These are phyloP conservation scores for Daedaleopsis nitida DNA, from an alignment of 768 basidiomycete species.

Conservation along the genomic window DNA sequence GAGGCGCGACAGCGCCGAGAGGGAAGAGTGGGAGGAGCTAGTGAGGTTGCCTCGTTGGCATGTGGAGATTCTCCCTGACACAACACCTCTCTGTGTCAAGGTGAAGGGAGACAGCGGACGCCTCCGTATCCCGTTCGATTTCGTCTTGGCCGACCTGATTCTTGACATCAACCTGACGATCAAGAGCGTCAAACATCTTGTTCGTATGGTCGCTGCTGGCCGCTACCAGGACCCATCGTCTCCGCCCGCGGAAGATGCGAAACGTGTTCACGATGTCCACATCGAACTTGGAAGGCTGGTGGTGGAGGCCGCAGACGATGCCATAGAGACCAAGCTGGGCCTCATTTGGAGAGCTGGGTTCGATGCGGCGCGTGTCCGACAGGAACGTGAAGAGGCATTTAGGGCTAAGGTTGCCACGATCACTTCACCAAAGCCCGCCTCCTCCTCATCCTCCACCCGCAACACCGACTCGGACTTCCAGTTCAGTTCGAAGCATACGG, in stretches of 20 bases:
- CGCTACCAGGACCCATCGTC: constrained; percentile 54
- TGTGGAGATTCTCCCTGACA: constrained; percentile 36
- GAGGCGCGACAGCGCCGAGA: constrained; percentile 37
- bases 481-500: constrained; percentile 64
- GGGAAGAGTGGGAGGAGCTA: constrained; percentile 75
- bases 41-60: constrained; percentile 57
- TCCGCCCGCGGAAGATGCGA: constrained; percentile 75
- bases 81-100: constrained; percentile 42
- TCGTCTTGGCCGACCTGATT: constrained; percentile 73
- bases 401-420: constrained; percentile 76
- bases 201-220: constrained; percentile 53
- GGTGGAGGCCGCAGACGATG: constrained; percentile 82
- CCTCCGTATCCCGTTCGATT: constrained; percentile 80
- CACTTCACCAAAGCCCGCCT: constrained; percentile 38
- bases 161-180: constrained; percentile 66
- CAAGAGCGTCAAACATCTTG: constrained; percentile 76
- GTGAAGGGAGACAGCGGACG: constrained; percentile 65
- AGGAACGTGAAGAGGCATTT: constrained; percentile 82
- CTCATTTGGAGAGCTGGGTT: constrained; percentile 74
- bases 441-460: constrained; percentile 18
- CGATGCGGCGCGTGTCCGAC: constrained; percentile 67
- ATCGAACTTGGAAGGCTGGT: constrained; percentile 63
- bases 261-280: constrained; percentile 62
- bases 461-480: constrained; percentile 54
- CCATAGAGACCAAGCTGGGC: constrained; percentile 76